Evolutionary conservation across 2,329 filamentous ascomycete species (phyloP).

Genomic region (Aspergillus sp.): DNA sequence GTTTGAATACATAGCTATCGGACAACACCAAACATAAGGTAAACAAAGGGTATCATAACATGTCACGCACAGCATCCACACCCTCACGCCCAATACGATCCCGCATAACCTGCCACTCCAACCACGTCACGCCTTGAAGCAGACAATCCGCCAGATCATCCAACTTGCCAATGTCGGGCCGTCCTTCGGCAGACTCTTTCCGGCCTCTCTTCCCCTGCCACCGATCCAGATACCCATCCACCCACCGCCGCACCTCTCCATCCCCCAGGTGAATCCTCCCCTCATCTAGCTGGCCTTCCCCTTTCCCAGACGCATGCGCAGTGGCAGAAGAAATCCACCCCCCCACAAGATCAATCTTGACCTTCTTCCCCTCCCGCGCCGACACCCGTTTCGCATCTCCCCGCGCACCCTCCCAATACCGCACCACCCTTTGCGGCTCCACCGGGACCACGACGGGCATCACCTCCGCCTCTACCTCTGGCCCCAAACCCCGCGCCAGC

Average conservation of each 20-base stretch:
- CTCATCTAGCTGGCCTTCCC: not conserved
- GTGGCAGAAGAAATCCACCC: constrained; percentile 47
- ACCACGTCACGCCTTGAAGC: constrained; percentile 73
- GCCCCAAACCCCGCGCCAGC: not conserved
- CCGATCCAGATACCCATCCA: constrained; percentile 30
- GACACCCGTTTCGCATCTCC: constrained; percentile 15
- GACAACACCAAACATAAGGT: no score
- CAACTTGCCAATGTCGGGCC: constrained; percentile 54
- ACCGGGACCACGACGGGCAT: constrained; percentile 11
- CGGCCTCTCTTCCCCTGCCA: constrained; percentile 19
- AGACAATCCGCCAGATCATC: constrained; percentile 81
- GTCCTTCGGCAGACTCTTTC: not conserved
- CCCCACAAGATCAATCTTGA: constrained; percentile 64
- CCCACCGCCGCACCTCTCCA: constrained; percentile 16
- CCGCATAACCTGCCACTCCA: constrained; percentile 64
- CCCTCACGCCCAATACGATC: constrained; percentile 26
- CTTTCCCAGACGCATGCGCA: not conserved
- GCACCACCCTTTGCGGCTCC: constrained; percentile 17
- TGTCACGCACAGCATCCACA: constrained; percentile 11
- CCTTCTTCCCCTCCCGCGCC: constrained; percentile 40
- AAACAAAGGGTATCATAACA: not conserved
- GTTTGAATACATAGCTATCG: no score
- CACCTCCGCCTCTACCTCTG: not conserved
- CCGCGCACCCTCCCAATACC: constrained; percentile 45
- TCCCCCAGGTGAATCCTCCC: not conserved